Percentiles rank a stretch among this genome's conserved stretches.
Evolutionary conservation across 2,329 filamentous ascomycete genomes (phyloP).

Genomic region (Alternaria conjuncta): DNA sequence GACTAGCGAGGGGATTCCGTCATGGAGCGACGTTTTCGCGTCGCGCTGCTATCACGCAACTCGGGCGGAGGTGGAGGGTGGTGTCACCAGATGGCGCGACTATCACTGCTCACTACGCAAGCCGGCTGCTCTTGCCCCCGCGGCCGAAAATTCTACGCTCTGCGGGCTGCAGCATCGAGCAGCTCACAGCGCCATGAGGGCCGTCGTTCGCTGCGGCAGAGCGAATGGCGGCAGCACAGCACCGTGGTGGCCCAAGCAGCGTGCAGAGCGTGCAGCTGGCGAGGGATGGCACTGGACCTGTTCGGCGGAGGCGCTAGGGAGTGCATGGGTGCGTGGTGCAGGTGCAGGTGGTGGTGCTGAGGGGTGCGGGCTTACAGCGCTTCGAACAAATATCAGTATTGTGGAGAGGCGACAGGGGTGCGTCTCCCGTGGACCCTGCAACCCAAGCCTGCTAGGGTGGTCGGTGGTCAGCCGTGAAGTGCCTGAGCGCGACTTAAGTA

Average conservation of each 20-base stretch:
- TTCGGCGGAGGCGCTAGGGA: constrained; percentile 24
- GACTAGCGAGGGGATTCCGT: constrained; percentile 36
- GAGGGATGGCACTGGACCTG: constrained; percentile 24
- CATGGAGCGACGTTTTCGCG: constrained; percentile 27
- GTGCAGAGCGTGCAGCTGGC: constrained; percentile 10
- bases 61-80: constrained; percentile 8
- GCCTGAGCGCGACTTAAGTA: constrained; percentile 37
- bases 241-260: constrained; percentile 22
- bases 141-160: constrained; percentile 11
- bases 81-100: constrained; percentile 18
- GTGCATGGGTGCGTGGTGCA: not conserved
- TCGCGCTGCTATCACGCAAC: constrained; percentile 18
- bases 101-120: not conserved
- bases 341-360: constrained; percentile 9
- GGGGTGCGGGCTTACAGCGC: constrained; percentile 31
- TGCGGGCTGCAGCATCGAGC: constrained; percentile 6
- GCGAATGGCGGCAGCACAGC: constrained; percentile 26
- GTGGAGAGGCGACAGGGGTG: constrained; percentile 25
- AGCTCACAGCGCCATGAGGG: constrained; percentile 4
- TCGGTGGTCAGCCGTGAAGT: constrained; percentile 16
- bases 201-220: constrained; percentile 3
- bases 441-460: constrained; percentile 2
- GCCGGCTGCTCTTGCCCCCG: constrained; percentile 5
- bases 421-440: constrained; percentile 25
- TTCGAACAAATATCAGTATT: not conserved